Conservation (phyloP, 2,329 filamentous ascomycete species). For the Thermochaetoides dissita region DNA sequence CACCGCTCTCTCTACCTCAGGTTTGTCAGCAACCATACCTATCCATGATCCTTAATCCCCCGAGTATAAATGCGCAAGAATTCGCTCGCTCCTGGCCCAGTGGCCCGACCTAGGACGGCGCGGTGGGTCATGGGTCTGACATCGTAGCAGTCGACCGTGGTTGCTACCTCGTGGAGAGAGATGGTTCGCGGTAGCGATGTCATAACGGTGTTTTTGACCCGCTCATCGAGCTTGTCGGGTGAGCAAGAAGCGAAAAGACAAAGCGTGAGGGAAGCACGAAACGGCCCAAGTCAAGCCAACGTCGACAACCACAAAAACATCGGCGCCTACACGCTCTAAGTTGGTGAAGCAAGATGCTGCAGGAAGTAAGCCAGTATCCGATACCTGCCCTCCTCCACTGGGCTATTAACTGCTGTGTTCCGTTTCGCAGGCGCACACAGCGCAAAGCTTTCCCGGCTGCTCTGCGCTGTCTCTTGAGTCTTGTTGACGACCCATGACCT, state of each 20-base stretch:
- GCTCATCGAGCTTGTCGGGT: conserved; percentile 11
- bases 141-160: no score
- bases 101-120: no score
- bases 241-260: not conserved
- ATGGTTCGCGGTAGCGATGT: not conserved
- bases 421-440: conserved; percentile 1
- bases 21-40: no score
- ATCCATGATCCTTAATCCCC: no score
- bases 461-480: conserved; percentile 1
- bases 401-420: conserved; percentile 1
- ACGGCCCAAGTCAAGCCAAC: not conserved
- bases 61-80: no score
- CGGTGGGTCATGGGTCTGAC: no score
- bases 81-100: no score
- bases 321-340: not conserved
- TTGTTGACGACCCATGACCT: conserved; percentile 11
- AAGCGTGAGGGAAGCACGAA: conserved; percentile 3
- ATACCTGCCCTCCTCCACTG: conserved; percentile 1
- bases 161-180: no score
- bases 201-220: conserved; percentile 5
- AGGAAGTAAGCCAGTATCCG: conserved; percentile 5
- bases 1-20: no score
- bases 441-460: conserved; percentile 5
- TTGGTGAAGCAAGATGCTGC: conserved; percentile 4
- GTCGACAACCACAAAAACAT: not conserved